These are phyloP conservation scores for Podospora tetraspora DNA, from an alignment of 495 filamentous ascomycete species.

Conservation along the genomic window DNA sequence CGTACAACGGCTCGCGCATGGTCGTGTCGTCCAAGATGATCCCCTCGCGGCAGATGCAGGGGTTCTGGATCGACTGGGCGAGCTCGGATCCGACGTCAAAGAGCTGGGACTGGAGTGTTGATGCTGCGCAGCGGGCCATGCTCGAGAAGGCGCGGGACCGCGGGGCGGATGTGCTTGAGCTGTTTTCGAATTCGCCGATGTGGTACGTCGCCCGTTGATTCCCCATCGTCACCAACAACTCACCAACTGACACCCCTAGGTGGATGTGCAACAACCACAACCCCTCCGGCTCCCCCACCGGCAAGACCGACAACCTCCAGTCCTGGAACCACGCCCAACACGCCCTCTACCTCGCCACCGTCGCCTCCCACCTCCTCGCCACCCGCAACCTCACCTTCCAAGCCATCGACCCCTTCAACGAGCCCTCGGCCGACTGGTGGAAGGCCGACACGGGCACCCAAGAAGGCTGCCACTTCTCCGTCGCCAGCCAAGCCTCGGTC, in stretches of 20 bases:
- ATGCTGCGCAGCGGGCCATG: constrained; percentile 32
- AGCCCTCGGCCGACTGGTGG: constrained; percentile 36
- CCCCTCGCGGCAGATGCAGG: constrained; percentile 32
- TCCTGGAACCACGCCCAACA: constrained; percentile 35
- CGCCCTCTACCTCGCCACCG: constrained; percentile 36
- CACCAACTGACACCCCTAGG: constrained; percentile 5
- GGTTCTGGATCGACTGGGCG: constrained; percentile 35
- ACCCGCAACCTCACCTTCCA: constrained; percentile 33
- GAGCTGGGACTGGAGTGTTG: constrained; percentile 33
- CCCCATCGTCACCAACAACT: background rate
- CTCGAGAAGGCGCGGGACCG: constrained; percentile 28
- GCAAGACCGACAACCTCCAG: constrained; percentile 31
- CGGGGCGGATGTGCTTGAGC: constrained; percentile 33
- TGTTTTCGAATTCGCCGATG: constrained; percentile 40
- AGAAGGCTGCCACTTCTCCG: constrained; percentile 34
- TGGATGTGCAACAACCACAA: constrained; percentile 40
- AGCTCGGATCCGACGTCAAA: constrained; percentile 22
- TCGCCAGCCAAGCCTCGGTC: constrained; percentile 25
- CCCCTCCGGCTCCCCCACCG: constrained; percentile 30
- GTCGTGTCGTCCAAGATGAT: constrained; percentile 32
- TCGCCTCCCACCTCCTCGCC: constrained; percentile 34
- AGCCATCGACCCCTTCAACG: constrained; percentile 37
- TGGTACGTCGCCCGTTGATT: constrained; percentile 2
- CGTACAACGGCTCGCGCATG: constrained; percentile 30
- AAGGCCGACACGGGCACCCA: constrained; percentile 33